These are phyloP conservation scores for Coelastrella sp. DNA, from an alignment of 139 green algal genomes.

Conservation along the genomic window DNA sequence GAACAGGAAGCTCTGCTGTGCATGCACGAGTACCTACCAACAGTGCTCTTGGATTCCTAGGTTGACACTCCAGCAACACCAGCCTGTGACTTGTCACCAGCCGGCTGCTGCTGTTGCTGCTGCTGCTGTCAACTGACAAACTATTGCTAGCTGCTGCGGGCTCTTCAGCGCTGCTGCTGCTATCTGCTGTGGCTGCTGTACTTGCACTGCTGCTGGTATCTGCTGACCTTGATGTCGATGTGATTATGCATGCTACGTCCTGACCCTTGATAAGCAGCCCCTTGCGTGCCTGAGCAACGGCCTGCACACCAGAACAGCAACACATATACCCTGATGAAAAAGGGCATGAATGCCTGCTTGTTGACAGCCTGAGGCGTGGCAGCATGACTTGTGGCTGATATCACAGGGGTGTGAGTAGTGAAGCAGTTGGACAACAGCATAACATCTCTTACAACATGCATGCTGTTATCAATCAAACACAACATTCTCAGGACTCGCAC, in stretches of 20 bases:
- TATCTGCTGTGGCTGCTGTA: constrained; percentile 13
- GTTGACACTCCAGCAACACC: constrained; percentile 42
- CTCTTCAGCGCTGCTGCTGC: background rate
- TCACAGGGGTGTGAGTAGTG: too few species aligned
- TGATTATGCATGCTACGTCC: constrained; percentile 39
- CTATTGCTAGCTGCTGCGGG: background rate
- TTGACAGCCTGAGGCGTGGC: too few species aligned
- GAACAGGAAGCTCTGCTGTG: background rate
- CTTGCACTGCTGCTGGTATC: background rate
- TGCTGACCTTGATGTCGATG: background rate
- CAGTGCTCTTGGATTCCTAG: constrained; percentile 13
- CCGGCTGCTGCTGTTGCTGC: constrained; percentile 6
- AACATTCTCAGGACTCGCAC: too few species aligned
- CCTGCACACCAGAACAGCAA: constrained; percentile 16
- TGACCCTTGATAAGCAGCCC: constrained; percentile 17
- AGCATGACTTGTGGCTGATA: too few species aligned
- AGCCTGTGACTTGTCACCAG: constrained; percentile 10
- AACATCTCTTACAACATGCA: too few species aligned
- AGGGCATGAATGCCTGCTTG: too few species aligned
- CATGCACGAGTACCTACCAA: background rate
- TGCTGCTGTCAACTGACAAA: background rate
- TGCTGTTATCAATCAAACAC: too few species aligned
- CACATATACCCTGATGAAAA: background rate
- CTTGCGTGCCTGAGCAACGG: constrained; percentile 19
- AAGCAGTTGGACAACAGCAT: too few species aligned